These are phyloP conservation scores for Uncinocarpus reesii DNA, from an alignment of 2,329 filamentous ascomycete genomes.

Conservation along the genomic window DNA sequence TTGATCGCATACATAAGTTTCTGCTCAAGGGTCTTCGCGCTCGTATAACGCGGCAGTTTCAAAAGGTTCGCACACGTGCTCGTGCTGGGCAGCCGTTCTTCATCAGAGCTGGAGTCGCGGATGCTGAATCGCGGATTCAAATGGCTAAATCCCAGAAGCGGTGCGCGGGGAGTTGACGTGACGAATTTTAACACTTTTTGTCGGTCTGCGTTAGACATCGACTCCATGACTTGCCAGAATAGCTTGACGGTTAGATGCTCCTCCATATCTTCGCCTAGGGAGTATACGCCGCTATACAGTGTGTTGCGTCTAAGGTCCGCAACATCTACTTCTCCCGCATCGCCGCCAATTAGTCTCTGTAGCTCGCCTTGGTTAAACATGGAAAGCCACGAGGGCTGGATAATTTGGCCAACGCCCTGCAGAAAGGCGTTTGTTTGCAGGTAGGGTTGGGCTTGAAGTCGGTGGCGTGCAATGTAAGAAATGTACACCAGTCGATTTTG, in stretches of 20 bases:
- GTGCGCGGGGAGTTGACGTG: conserved; percentile 82
- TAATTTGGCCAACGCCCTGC: conserved; percentile 72
- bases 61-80: conserved; percentile 94
- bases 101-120: conserved; percentile 66
- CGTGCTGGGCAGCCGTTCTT: conserved; percentile 74
- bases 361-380: conserved; percentile 98
- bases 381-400: conserved; percentile 82
- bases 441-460: conserved; percentile 67
- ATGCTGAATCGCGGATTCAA: conserved; percentile 82
- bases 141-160: conserved; percentile 77
- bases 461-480: conserved; percentile 77
- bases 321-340: conserved; percentile 74
- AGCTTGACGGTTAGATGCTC: conserved; percentile 78
- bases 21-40: conserved; percentile 54
- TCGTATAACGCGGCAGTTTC: conserved; percentile 76
- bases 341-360: conserved; percentile 84
- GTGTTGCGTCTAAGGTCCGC: conserved; percentile 78
- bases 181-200: conserved; percentile 90
- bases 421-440: conserved; percentile 82
- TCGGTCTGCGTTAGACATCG: conserved; percentile 63
- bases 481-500: conserved; percentile 92
- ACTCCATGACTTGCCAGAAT: conserved; percentile 84
- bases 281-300: conserved; percentile 75
- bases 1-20: conserved; percentile 86
- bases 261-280: conserved; percentile 72